A percentile compares a stretch with the other conserved stretches of the same genome.
Evolutionary conservation across 2,329 filamentous ascomycete genomes (phyloP).

Genomic region (Fusarium sp.): DNA sequence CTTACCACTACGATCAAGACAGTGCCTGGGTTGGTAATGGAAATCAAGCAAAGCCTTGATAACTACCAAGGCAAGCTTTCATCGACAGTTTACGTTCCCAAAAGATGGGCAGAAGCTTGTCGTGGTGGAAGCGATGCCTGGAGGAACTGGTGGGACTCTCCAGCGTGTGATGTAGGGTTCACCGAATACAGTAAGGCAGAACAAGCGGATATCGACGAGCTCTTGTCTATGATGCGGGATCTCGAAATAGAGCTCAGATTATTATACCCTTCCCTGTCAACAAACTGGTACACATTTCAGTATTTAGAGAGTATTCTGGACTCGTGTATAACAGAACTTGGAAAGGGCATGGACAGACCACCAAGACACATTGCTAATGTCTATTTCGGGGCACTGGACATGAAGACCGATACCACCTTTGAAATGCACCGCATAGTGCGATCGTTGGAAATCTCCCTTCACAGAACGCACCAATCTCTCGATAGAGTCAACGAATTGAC

Average conservation of each 20-base stretch:
- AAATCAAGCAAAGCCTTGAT: neutral
- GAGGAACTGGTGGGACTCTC: neutral
- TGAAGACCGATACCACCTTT: neutral
- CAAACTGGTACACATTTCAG: neutral
- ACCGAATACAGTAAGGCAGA: neutral
- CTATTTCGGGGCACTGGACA: neutral
- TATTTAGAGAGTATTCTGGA: neutral
- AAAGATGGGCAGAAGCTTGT: neutral
- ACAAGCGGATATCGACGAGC: neutral
- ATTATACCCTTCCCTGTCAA: neutral
- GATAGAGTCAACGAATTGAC: neutral
- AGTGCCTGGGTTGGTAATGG: fast-evolving
- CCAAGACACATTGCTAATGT: neutral
- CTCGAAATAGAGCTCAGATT: neutral
- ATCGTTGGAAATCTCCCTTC: fast-evolving
- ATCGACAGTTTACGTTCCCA: neutral
- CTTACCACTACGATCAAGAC: too few relatives aligned
- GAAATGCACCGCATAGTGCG: neutral
- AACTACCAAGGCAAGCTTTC: neutral
- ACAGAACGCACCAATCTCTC: neutral
- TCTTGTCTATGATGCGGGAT: neutral
- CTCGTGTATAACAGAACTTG: neutral
- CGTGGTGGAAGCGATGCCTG: neutral
- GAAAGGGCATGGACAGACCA: fast-evolving
- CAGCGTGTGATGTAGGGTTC: neutral